phyloP scores from a whole-genome alignment of 495 filamentous ascomycete species.

The Talaromyces trachyspermus region DNA sequence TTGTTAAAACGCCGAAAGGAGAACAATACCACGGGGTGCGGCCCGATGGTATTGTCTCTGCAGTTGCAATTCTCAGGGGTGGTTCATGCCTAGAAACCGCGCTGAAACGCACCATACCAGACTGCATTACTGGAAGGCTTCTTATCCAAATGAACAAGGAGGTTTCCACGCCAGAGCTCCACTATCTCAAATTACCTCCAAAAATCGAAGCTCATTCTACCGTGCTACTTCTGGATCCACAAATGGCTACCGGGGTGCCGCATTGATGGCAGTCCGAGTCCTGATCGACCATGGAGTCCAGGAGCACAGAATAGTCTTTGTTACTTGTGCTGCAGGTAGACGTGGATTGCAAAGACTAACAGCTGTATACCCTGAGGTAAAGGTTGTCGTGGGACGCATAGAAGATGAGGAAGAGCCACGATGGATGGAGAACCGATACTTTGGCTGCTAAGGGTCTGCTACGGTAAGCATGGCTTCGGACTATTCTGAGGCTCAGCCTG shows the following conservation, averaged over 20 bases:
- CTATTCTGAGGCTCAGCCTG: neutral
- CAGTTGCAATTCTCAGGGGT: constrained; percentile 81
- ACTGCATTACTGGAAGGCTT: constrained; percentile 81
- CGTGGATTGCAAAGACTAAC: constrained; percentile 73
- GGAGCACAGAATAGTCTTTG: constrained; percentile 78
- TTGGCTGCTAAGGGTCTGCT: constrained; percentile 54
- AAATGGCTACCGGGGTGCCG: constrained; percentile 93
- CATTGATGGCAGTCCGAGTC: constrained; percentile 92
- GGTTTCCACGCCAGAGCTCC: constrained; percentile 85
- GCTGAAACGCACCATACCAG: constrained; percentile 79
- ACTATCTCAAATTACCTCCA: constrained; percentile 70
- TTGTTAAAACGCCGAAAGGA: constrained; percentile 62
- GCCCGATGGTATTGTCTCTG: constrained; percentile 63
- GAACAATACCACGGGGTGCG: constrained; percentile 60
- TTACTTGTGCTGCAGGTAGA: constrained; percentile 77
- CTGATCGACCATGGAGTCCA: constrained; percentile 89
- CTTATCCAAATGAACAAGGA: constrained; percentile 82
- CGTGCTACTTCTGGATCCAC: constrained; percentile 82
- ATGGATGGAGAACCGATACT: constrained; percentile 78
- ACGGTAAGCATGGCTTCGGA: neutral
- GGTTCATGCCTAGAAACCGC: constrained; percentile 84
- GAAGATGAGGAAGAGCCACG: constrained; percentile 66
- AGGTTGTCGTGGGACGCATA: constrained; percentile 74
- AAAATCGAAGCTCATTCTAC: constrained; percentile 63
- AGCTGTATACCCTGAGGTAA: constrained; percentile 78